Evolutionary conservation across 2,329 filamentous ascomycete species (phyloP).

Genomic region (Penicillium sp.): DNA sequence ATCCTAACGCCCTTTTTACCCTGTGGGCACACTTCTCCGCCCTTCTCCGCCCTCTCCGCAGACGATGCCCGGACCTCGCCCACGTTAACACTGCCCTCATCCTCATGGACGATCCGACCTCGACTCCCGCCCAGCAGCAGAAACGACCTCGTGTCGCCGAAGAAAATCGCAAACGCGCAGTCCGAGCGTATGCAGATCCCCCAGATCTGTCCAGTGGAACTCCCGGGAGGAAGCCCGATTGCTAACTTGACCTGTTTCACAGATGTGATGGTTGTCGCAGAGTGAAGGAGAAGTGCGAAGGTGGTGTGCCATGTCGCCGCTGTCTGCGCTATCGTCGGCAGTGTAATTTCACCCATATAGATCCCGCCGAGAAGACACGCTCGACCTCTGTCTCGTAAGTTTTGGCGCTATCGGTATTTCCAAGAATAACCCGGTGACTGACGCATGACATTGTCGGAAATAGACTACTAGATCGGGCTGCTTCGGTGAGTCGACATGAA

Average conservation of each 20-base stretch:
- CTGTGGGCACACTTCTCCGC: neutral
- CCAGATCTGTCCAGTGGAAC: neutral
- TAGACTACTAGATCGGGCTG: slow-evolving; percentile 36
- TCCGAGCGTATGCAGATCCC: slow-evolving; percentile 41
- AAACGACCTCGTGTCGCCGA: slow-evolving; percentile 47
- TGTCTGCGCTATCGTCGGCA: slow-evolving; percentile 57
- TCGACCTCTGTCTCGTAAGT: slow-evolving; percentile 40
- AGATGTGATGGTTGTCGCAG: slow-evolving; percentile 61
- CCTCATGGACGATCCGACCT: slow-evolving; percentile 37
- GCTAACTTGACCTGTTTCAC: slow-evolving; percentile 17
- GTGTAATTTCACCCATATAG: slow-evolving; percentile 53
- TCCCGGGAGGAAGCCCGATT: neutral
- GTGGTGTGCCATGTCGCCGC: slow-evolving; percentile 58
- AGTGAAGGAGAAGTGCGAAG: slow-evolving; percentile 62
- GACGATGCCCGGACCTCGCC: slow-evolving; percentile 30
- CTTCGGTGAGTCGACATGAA: slow-evolving; percentile 38
- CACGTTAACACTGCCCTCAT: slow-evolving; percentile 31
- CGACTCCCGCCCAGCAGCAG: slow-evolving; percentile 32
- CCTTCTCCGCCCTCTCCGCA: slow-evolving; percentile 19
- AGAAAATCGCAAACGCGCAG: slow-evolving; percentile 47
- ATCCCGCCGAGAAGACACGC: slow-evolving; percentile 38
- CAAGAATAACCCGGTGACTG: neutral
- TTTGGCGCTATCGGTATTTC: neutral
- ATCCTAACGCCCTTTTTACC: neutral
- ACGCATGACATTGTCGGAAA: slow-evolving; percentile 1